Percentiles rank a stretch among this genome's conserved stretches.
Conservation (phyloP, 2,329 filamentous ascomycete species). For the Aspergillus tamarii region DNA sequence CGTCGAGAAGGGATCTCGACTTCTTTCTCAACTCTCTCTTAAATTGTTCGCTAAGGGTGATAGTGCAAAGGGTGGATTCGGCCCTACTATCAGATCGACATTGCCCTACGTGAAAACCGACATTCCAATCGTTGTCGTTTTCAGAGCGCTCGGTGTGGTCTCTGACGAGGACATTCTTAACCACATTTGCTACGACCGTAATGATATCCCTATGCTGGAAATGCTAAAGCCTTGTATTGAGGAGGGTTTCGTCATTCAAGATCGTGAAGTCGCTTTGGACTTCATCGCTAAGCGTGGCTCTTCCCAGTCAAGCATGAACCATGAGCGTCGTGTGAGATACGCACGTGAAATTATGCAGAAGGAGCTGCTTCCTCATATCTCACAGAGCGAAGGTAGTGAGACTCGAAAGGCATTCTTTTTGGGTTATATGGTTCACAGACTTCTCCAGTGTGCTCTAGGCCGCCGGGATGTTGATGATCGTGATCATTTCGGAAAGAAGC, state of each 20-base stretch:
- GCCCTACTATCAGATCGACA: slow-evolving; percentile 85
- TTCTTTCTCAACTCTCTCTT: slow-evolving; percentile 90
- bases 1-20: slow-evolving; percentile 89
- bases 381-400: slow-evolving; percentile 90
- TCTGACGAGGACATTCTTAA: slow-evolving; percentile 98
- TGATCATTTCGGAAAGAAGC: slow-evolving; percentile 99
- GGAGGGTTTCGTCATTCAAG: slow-evolving; percentile 94
- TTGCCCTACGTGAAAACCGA: slow-evolving; percentile 93
- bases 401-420: slow-evolving; percentile 97
- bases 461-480: slow-evolving; percentile 93
- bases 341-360: slow-evolving; percentile 95
- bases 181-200: slow-evolving; percentile 94
- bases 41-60: slow-evolving; percentile 89
- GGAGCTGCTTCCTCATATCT: slow-evolving; percentile 95
- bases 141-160: slow-evolving; percentile 91
- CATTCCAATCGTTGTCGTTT: slow-evolving; percentile 91
- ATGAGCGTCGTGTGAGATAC: slow-evolving; percentile 87
- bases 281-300: slow-evolving; percentile 93
- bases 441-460: slow-evolving; percentile 90
- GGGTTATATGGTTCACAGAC: slow-evolving; percentile 97
- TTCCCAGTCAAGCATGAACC: slow-evolving; percentile 68
- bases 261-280: slow-evolving; percentile 89
- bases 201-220: slow-evolving; percentile 95
- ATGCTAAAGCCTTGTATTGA: slow-evolving; percentile 97
- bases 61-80: slow-evolving; percentile 74